A percentile compares a stretch with the other conserved stretches of the same genome.
Conservation (phyloP, 768 basidiomycete species). For the Obba rivulosa region DNA sequence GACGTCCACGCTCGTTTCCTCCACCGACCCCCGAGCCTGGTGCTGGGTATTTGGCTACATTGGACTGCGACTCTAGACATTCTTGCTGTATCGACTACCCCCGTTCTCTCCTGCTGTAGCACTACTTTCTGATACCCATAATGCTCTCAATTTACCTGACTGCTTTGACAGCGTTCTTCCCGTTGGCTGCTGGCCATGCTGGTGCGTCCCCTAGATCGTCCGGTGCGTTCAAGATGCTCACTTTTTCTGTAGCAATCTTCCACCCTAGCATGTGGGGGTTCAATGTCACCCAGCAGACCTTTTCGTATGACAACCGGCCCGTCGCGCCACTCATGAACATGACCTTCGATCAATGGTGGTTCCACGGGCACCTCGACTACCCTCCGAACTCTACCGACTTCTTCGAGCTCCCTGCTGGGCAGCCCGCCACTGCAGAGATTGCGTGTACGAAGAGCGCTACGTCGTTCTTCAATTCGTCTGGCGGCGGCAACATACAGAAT, state of each 20-base stretch:
- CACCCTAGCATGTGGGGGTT: constrained; percentile 63
- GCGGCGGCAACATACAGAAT: constrained; percentile 48
- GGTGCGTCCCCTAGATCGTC: constrained; percentile 3
- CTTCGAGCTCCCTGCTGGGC: constrained; percentile 57
- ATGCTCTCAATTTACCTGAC: constrained; percentile 8
- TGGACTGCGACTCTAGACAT: constrained; percentile 2
- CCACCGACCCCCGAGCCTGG: constrained; percentile 1
- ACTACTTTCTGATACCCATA: constrained; percentile 1
- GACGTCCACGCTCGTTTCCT: no score
- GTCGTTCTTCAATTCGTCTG: constrained; percentile 45
- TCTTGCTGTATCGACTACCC: neutral
- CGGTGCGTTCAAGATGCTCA: neutral
- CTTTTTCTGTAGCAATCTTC: constrained; percentile 36
- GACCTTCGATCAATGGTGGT: constrained; percentile 49
- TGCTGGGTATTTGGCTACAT: neutral
- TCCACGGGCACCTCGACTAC: constrained; percentile 52
- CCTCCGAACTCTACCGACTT: constrained; percentile 54
- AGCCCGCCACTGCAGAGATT: constrained; percentile 47
- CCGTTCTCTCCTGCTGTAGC: neutral
- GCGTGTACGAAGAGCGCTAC: constrained; percentile 59
- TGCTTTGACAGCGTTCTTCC: constrained; percentile 7
- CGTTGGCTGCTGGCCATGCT: constrained; percentile 12
- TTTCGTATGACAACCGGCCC: constrained; percentile 60
- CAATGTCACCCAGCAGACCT: constrained; percentile 54
- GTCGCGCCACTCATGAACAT: constrained; percentile 33